Base-by-base conservation (phyloP, 306 rosid genomes). In the Rubus parviflorus region DNA sequence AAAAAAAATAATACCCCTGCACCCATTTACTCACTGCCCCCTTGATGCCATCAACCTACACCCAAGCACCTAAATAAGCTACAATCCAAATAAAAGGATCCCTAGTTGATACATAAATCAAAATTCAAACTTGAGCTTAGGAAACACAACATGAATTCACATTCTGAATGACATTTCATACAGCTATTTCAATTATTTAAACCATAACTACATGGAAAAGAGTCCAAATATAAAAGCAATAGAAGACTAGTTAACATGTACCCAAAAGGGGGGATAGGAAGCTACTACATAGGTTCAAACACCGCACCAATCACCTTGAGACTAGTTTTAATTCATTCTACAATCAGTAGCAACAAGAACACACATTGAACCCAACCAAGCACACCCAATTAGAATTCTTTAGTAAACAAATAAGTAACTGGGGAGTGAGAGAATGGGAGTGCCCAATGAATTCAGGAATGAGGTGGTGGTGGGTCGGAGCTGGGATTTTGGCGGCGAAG, bases 401-500 rank as follows among this genome's bases (percentile, higher is more conserved):
- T 35, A 43, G 70, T n/a, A n/a, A n/a, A n/a, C n/a, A n/a, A 68
- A 5, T 76, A 11, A 19, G 13, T 65, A 7, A 17, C 19, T 13
- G 17, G 20, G 46, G 51, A 64, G 72, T 57, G 81, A 75, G 35
- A 38, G 10, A 23, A 15, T 12, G 13, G 3, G 43, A 56, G 37
- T 74, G 72, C 76, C 46, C 73, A 52, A 19, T 38, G 56, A 63
- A 13, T 40, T 91, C 86, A 88, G 35, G 92, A 76, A 69, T 84
- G 90, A 48, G 82, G 25, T 3, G 89, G 54, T 4, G 80, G 22
- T 53, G 89, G 53, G 76, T 82, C 53, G 37, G 82, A 51, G 49
- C 56, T 38, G 6, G 90, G 77, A 66, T 70, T 86, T 64, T 82
- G 87, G 1, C 86, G 84, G 46, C 97, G 97, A 54, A 95, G 97